These are phyloP conservation scores for Astrephomene gubernaculifera DNA, from an alignment of 139 green algal genomes.

Conservation along the genomic window DNA sequence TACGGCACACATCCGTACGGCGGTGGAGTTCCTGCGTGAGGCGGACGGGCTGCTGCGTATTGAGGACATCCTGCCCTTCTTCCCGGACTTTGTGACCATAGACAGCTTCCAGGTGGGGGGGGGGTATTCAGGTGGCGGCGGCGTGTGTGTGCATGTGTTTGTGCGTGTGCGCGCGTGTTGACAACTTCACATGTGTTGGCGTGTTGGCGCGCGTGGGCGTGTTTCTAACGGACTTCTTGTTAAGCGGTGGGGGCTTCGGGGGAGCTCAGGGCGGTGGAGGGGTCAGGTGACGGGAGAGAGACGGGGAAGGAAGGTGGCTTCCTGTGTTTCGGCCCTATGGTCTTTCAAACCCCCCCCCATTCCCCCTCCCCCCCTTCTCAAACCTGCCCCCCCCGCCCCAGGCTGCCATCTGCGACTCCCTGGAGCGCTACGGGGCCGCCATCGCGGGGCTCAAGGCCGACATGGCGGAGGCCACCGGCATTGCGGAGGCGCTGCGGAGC, in stretches of 20 bases:
- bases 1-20: slow-evolving; percentile 61
- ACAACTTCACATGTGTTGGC: too few species aligned
- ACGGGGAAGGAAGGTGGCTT: too few species aligned
- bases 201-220: too few species aligned
- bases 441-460: slow-evolving; percentile 82
- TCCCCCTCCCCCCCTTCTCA: not conserved
- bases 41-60: slow-evolving; percentile 88
- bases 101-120: slow-evolving; percentile 89
- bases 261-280: too few species aligned
- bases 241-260: too few species aligned
- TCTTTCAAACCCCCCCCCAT: not conserved
- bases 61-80: slow-evolving; percentile 97
- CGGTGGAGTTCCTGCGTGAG: slow-evolving; percentile 80
- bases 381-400: not conserved
- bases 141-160: not conserved
- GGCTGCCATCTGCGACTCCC: slow-evolving; percentile 83
- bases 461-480: slow-evolving; percentile 83
- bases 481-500: slow-evolving; percentile 66
- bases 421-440: slow-evolving; percentile 91
- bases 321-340: too few species aligned
- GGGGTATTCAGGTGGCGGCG: too few species aligned
- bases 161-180: too few species aligned
- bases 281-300: too few species aligned
- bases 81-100: slow-evolving; percentile 96
- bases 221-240: too few species aligned